phyloP scores from a whole-genome alignment of 2,329 filamentous ascomycete species.

The Nothophaeocryptopus gaeumannii region DNA sequence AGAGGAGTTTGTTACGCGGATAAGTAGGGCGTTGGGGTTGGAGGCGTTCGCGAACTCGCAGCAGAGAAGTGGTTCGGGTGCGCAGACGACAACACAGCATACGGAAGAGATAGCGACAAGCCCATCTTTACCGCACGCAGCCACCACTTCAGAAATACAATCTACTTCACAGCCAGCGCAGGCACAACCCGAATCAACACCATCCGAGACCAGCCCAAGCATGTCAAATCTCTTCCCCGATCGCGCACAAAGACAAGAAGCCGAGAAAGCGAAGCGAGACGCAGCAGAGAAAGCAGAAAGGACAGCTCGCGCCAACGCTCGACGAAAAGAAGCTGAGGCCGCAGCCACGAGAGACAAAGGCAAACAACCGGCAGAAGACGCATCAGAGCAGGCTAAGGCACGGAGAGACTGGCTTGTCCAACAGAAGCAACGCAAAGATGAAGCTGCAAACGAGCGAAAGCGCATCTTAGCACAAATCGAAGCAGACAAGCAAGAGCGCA shows the following conservation, averaged over 20 bases:
- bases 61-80: too few relatives aligned
- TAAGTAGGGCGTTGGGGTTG: slow-evolving; percentile 46
- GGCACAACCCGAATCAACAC: background rate
- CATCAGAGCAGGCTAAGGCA: slow-evolving; percentile 30
- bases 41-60: slow-evolving; percentile 6
- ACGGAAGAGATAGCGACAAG: background rate
- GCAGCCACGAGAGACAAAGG: slow-evolving; percentile 23
- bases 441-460: slow-evolving; percentile 65
- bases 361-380: slow-evolving; percentile 38
- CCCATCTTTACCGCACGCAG: too few relatives aligned
- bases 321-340: slow-evolving; percentile 39
- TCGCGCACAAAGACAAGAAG: slow-evolving; percentile 48
- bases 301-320: slow-evolving; percentile 37
- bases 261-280: slow-evolving; percentile 42
- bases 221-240: slow-evolving; percentile 48
- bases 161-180: slow-evolving; percentile 1
- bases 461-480: slow-evolving; percentile 73
- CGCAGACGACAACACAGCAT: background rate
- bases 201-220: background rate
- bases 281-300: slow-evolving; percentile 50
- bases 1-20: slow-evolving; percentile 59
- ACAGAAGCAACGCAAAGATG: slow-evolving; percentile 60
- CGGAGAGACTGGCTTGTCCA: slow-evolving; percentile 36
- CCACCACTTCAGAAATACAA: background rate
- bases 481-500: slow-evolving; percentile 69